phyloP scores from a whole-genome alignment of 1,139 yeast species.

The Hansenula lynferdii region DNA sequence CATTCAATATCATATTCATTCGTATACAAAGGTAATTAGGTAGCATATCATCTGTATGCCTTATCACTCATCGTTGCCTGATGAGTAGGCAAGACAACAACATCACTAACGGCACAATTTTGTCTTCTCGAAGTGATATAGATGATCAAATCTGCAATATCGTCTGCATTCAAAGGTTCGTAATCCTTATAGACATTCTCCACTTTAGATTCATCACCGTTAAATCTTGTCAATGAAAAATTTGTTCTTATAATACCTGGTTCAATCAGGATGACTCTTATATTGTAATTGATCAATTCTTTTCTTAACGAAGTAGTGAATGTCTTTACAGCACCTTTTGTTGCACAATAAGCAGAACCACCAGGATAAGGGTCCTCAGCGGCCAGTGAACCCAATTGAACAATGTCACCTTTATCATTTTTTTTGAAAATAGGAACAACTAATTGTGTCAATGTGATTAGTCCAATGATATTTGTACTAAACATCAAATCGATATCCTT shows the following conservation, averaged over 20 bases:
- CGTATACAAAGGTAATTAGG: too few relatives aligned
- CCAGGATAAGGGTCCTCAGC: constrained; percentile 76
- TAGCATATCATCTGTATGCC: constrained; percentile 13
- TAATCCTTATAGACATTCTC: constrained; percentile 59
- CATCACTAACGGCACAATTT: constrained; percentile 65
- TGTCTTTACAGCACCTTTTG: constrained; percentile 65
- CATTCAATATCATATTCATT: too few relatives aligned
- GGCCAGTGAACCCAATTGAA: constrained; percentile 70
- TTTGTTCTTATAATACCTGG: constrained; percentile 80
- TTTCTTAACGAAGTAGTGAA: constrained; percentile 63
- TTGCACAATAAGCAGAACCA: constrained; percentile 71
- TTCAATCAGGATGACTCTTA: constrained; percentile 66
- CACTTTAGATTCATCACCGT: constrained; percentile 58
- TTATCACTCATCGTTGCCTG: constrained; percentile 41
- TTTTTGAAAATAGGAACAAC: constrained; percentile 51
- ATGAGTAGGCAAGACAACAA: constrained; percentile 60
- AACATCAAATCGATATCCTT: constrained; percentile 52
- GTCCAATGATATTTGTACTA: constrained; percentile 58
- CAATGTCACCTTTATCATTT: constrained; percentile 50
- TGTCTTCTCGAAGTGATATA: constrained; percentile 56
- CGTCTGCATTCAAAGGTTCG: constrained; percentile 60
- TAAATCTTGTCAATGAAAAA: constrained; percentile 64
- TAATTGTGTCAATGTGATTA: constrained; percentile 48
- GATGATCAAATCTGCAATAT: constrained; percentile 64
- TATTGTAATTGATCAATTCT: constrained; percentile 56